Conservation (phyloP, 768 basidiomycete genomes). For the Podaxis pistillaris region DNA sequence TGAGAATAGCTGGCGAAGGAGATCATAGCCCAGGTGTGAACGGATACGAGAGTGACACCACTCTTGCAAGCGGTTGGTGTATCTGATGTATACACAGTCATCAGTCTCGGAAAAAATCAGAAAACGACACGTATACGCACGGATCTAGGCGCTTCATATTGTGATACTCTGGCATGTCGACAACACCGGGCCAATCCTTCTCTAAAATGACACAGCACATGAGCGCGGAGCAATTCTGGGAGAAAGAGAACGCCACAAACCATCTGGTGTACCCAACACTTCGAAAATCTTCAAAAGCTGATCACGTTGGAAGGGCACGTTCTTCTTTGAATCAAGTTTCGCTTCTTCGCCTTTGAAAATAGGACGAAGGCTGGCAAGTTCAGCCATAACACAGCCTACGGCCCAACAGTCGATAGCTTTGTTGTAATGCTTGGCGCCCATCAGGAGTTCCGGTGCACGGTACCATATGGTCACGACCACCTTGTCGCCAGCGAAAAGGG, state of each 20-base stretch:
- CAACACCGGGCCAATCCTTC: conserved; percentile 83
- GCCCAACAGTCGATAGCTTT: conserved; percentile 98
- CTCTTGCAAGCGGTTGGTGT: conserved; percentile 57
- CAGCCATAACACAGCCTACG: conserved; percentile 96
- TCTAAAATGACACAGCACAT: conserved; percentile 41
- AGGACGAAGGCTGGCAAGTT: conserved; percentile 87
- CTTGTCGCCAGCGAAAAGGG: conserved; percentile 91
- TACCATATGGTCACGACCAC: conserved; percentile 99
- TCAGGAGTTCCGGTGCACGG: conserved; percentile 91
- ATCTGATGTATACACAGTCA: conserved; percentile 18
- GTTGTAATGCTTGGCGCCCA: conserved; percentile 98
- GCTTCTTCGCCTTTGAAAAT: conserved; percentile 99
- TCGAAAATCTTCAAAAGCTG: conserved; percentile 97
- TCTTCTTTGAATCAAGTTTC: conserved; percentile 95
- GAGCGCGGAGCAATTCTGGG: not conserved
- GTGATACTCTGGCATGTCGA: conserved; percentile 85
- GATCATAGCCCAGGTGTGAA: conserved; percentile 67
- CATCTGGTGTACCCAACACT: conserved; percentile 84
- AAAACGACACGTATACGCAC: conserved; percentile 37
- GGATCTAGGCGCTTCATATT: conserved; percentile 77
- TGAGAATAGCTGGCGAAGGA: conserved; percentile 81
- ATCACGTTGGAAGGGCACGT: conserved; percentile 94
- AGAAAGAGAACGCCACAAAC: conserved; percentile 39
- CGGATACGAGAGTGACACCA: conserved; percentile 77
- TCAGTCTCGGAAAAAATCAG: not conserved